A percentile compares a stretch with the other conserved stretches of the same genome.
phyloP scores from a whole-genome alignment of 148 eudicot genomes.

The Heliamphora exappendiculata region DNA sequence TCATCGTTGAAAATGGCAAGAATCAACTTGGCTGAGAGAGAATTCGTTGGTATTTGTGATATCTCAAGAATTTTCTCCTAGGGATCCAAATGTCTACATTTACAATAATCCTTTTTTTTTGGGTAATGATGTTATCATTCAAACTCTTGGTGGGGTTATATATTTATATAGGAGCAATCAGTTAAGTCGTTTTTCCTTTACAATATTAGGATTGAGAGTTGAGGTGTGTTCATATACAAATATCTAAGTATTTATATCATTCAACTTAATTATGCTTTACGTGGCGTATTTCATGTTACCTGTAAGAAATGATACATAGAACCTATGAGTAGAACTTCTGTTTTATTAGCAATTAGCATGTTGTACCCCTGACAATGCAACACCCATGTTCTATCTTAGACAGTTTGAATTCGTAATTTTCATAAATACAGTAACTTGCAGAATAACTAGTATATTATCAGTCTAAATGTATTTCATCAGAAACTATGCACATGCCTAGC shows the following conservation, averaged over 20 bases:
- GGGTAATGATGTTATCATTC: background rate
- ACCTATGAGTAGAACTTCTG: background rate
- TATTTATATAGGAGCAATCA: background rate
- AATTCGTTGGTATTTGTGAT: background rate
- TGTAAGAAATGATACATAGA: background rate
- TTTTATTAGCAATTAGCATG: background rate
- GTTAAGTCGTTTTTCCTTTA: background rate
- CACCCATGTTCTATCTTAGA: background rate
- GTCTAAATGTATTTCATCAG: background rate
- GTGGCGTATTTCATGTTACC: background rate
- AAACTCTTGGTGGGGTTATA: background rate
- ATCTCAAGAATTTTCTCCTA: background rate
- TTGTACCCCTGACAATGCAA: background rate
- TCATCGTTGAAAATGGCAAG: background rate
- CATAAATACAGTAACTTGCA: background rate
- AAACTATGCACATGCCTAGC: background rate
- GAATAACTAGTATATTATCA: background rate
- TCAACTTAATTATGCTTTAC: background rate
- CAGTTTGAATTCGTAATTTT: background rate
- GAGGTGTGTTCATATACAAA: background rate
- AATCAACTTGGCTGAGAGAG: background rate
- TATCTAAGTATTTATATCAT: background rate
- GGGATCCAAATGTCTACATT: background rate
- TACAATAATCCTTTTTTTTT: no score
- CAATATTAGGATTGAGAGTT: background rate